A percentile compares a stretch with the other conserved stretches of the same genome.
These are phyloP conservation scores for Berberis thunbergii DNA, from an alignment of 164 flowering plant species.

Conservation along the genomic window DNA sequence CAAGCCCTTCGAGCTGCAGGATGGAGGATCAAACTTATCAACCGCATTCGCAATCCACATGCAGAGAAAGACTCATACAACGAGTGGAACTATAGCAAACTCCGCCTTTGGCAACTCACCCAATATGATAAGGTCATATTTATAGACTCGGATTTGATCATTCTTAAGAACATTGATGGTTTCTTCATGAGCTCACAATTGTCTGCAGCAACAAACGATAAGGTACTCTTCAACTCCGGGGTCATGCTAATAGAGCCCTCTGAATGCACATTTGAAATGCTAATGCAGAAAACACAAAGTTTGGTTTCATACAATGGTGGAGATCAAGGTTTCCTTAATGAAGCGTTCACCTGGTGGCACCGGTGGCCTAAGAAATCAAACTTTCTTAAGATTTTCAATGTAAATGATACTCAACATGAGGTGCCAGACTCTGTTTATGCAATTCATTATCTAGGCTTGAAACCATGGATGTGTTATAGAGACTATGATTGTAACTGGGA, in stretches of 20 bases:
- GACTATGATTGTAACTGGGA: conserved; percentile 3
- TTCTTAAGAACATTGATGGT: neutral
- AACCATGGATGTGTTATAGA: conserved; percentile 1
- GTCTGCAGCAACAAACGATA: neutral
- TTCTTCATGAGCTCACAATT: neutral
- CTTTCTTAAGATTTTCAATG: neutral
- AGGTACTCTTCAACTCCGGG: conserved; percentile 1
- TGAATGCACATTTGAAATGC: neutral
- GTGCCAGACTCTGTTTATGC: neutral
- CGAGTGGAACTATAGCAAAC: neutral
- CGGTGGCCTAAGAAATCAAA: neutral
- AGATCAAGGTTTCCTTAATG: conserved; percentile 1
- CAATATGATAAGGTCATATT: neutral
- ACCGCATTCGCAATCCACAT: neutral
- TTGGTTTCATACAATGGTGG: neutral
- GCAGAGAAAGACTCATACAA: neutral
- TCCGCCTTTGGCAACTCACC: neutral
- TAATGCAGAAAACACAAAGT: neutral
- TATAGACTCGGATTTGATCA: neutral
- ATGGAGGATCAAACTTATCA: neutral
- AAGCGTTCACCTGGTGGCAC: neutral
- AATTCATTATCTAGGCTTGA: neutral
- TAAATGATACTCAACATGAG: neutral
- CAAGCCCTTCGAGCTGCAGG: neutral
- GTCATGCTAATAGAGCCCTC: neutral